These are phyloP conservation scores for Rhodotorula sp. DNA, from an alignment of 1,284 basidiomycete species.

Conservation along the genomic window DNA sequence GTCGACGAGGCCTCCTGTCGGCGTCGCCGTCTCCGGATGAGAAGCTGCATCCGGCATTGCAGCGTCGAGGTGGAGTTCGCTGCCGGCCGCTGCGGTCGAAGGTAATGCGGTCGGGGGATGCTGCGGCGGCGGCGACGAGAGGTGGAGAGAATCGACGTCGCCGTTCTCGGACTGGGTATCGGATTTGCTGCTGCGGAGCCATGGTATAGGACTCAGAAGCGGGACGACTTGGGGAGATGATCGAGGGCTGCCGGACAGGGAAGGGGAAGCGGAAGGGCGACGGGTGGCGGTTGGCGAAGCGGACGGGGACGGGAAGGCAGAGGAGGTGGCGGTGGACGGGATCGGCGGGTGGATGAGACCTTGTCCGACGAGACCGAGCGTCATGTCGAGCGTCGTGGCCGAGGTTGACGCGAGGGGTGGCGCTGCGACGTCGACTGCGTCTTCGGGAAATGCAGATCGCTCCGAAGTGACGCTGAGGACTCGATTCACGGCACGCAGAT, in stretches of 20 bases:
- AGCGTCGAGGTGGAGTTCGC: not conserved
- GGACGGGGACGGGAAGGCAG: constrained; percentile 5
- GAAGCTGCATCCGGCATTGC: not conserved
- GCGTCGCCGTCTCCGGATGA: constrained; percentile 19
- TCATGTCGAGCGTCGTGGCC: constrained; percentile 18
- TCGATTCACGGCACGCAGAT: constrained; percentile 83
- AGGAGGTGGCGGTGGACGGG: constrained; percentile 5
- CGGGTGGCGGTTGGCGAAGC: constrained; percentile 3
- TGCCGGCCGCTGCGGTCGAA: not conserved
- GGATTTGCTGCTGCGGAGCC: constrained; percentile 23
- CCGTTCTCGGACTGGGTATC: not conserved
- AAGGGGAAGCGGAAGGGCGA: constrained; percentile 6
- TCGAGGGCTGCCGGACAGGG: constrained; percentile 12
- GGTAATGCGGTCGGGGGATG: not conserved
- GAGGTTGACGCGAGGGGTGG: constrained; percentile 20
- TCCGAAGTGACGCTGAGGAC: constrained; percentile 76
- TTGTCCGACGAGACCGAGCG: constrained; percentile 18
- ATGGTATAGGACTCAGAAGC: constrained; percentile 38
- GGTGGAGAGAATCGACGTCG: constrained; percentile 7
- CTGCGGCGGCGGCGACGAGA: constrained; percentile 6
- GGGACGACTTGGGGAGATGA: constrained; percentile 33
- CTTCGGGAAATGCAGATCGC: constrained; percentile 29
- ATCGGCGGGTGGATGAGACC: constrained; percentile 12
- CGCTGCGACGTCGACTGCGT: constrained; percentile 14
- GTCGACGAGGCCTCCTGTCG: constrained; percentile 40